Evolutionary conservation across 495 filamentous ascomycete genomes (phyloP).

Genomic region (Haplographium delicatum): DNA sequence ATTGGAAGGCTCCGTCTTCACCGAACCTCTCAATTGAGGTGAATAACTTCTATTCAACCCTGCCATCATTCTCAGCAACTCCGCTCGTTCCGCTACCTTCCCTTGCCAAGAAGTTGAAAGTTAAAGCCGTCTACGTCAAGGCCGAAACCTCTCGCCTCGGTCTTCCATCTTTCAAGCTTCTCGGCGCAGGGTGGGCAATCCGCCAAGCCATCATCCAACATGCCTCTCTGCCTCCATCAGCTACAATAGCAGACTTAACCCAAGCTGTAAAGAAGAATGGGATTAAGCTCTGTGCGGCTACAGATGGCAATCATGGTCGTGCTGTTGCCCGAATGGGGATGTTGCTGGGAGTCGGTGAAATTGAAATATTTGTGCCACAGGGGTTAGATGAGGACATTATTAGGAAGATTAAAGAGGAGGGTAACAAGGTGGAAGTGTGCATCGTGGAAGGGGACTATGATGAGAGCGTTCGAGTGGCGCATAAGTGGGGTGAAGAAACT

Average conservation of each 20-base stretch:
- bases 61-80: constrained; percentile 46
- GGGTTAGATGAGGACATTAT: constrained; percentile 46
- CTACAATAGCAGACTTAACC: constrained; percentile 35
- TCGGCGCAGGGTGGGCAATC: constrained; percentile 70
- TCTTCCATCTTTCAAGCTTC: constrained; percentile 70
- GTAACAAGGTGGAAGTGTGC: constrained; percentile 45
- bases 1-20: not conserved
- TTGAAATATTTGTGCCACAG: constrained; percentile 51
- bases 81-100: constrained; percentile 45
- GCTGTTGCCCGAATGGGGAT: constrained; percentile 60
- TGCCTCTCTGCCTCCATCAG: constrained; percentile 29
- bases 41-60: constrained; percentile 41
- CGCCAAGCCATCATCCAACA: constrained; percentile 46
- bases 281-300: constrained; percentile 46
- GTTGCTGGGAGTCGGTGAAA: constrained; percentile 41
- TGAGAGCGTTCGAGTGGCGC: constrained; percentile 43
- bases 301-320: constrained; percentile 69
- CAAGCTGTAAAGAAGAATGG: constrained; percentile 27
- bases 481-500: constrained; percentile 27
- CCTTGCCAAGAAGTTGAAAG: constrained; percentile 49
- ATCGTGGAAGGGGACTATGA: constrained; percentile 58
- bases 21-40: not conserved
- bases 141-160: constrained; percentile 54
- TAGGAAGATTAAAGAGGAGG: constrained; percentile 51
- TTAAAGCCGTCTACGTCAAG: constrained; percentile 52